Evolutionary conservation across 768 basidiomycete genomes (phyloP), one percentile per base, ranked within the genome.

Genomic region (Rhodotorula diobovata): DNA sequence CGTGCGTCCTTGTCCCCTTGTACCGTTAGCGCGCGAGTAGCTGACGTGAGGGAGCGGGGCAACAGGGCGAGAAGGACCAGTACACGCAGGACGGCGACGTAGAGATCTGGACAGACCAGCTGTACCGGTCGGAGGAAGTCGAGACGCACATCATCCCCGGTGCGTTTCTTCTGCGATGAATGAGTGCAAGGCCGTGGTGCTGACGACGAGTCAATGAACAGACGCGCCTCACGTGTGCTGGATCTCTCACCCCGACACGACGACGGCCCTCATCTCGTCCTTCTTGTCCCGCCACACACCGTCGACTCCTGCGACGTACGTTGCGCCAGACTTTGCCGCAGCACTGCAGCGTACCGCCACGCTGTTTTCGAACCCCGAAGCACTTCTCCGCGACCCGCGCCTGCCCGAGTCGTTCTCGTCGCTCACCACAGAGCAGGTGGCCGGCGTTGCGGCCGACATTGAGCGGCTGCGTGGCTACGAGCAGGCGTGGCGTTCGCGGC

Each of bases 321-420:
- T 5, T 10, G 6, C 56, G 0, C 65, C 50, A 35, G 57, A 51
- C 66, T 53, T 60, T 7, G 1, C 16, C 25, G 2, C 21, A 9
- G 66, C 58, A 11, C 58, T 67, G 20, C 37, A 28, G 21, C 32
- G 50, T 23, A 23, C n/a, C 39, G 9, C 58, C 3, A 4, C 34
- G 9, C 28, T 60, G 2, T 2, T 21, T 6, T 11, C 8, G 3
- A 41, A 54, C 51, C 41, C 59, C 6, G 43, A 46, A 16, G 37
- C 34, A 5, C 30, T 15, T 16, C 39, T 54, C 8, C 66, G 66
- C 32, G 51, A 67, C 66, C 60, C 66, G 14, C 41, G 51, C 30
- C 3, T n/a, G 18, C 51, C 66, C 23, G 58, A 61, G 60, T 34
- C 30, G 23, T 67, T 45, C 50, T 61, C 66, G 1, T n/a, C 28